Percentiles rank a stretch among this genome's conserved stretches.
Evolutionary conservation across 768 basidiomycete species (phyloP).

Genomic region (Naematelia aurantialba): DNA sequence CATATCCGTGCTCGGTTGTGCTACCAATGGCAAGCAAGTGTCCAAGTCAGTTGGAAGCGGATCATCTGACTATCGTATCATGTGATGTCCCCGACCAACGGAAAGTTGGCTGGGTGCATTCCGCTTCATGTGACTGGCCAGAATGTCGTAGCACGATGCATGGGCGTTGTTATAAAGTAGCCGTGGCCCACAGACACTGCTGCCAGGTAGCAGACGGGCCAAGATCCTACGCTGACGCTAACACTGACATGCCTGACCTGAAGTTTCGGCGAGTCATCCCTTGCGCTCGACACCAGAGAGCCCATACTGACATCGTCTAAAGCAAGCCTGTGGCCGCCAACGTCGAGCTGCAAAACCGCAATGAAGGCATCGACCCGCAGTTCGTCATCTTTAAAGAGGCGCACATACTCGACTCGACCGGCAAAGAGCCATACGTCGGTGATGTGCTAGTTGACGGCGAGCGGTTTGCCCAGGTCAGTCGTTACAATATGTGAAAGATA

Average conservation of each 20-base stretch:
- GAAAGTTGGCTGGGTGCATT: neutral
- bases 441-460: constrained; percentile 4
- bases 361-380: neutral
- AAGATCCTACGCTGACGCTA: no score
- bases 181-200: neutral
- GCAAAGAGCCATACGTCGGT: neutral
- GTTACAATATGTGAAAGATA: neutral
- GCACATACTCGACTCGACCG: constrained; percentile 2
- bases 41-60: neutral
- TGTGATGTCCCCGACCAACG: neutral
- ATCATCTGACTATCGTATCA: neutral
- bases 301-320: neutral
- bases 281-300: neutral
- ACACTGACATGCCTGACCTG: neutral
- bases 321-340: neutral
- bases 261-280: neutral
- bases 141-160: neutral
- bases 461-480: neutral
- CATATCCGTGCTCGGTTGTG: neutral
- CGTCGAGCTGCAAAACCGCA: neutral
- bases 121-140: neutral
- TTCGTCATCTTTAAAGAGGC: neutral
- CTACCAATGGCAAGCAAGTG: neutral
- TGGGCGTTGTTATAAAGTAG: neutral
- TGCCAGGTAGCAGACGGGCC: no score